Evolutionary conservation across 768 basidiomycete genomes (phyloP).

Genomic region (Boletus pseudopeckii): DNA sequence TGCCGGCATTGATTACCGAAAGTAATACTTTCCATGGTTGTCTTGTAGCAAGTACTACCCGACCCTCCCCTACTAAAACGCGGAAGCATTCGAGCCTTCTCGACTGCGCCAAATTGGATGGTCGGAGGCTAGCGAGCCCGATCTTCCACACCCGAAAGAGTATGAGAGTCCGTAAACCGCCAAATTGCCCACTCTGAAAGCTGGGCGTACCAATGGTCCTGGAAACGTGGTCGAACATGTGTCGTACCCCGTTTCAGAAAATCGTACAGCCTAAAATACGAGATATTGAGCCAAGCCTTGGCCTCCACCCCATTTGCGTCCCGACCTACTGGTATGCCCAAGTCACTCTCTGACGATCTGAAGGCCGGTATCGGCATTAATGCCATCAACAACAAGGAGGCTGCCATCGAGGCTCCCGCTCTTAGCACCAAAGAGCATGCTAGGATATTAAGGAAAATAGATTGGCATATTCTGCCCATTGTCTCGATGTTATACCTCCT

Average conservation of each 20-base stretch:
- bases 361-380: constrained; percentile 1
- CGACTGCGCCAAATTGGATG: too few relatives aligned
- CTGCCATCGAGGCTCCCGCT: neutral
- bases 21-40: too few relatives aligned
- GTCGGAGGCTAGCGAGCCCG: too few relatives aligned
- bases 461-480: constrained; percentile 19
- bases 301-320: neutral
- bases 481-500: constrained; percentile 16
- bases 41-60: too few relatives aligned
- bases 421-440: neutral
- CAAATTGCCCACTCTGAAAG: too few relatives aligned
- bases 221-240: neutral
- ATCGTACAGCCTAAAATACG: neutral
- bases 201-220: too few relatives aligned
- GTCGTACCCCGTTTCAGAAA: constrained; percentile 1
- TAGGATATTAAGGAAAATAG: constrained; percentile 17
- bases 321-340: constrained; percentile 2
- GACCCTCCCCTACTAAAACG: too few relatives aligned
- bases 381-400: constrained; percentile 5
- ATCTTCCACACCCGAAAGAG: too few relatives aligned
- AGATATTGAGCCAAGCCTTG: too few relatives aligned
- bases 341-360: neutral
- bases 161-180: too few relatives aligned
- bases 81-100: too few relatives aligned
- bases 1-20: too few relatives aligned